Base-by-base conservation (phyloP, 768 basidiomycete species). In the Thelephora aurantiotincta region DNA sequence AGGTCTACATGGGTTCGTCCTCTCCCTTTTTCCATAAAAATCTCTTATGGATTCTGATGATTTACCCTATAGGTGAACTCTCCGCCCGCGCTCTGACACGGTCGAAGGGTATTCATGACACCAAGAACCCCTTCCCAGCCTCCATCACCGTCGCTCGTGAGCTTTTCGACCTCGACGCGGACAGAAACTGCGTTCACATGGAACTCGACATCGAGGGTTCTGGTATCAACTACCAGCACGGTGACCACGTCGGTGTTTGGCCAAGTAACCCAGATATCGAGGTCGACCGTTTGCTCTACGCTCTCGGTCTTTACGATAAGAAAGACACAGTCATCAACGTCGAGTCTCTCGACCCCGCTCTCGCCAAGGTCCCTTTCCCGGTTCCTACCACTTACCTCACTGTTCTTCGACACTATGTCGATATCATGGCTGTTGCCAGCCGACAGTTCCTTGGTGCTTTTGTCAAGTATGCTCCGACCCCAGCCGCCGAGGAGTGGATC, bases 341-440 rank as follows among this genome's bases (percentile, higher is more conserved):
- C 50, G 91, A 92, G 60, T 94, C 91, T n/a, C 79, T 98, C 50
- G 94, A 99, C 59, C 94, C 96, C 16, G 91, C 93, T 13, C 74
- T 99, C 26, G 94, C 94, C 49, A 98, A 98, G 65, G 93, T 98
- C 49, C 94, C 94, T 14, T 99, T 98, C 82, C 94, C 96, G 11
- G 86, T 92, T 16, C 94, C 94, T 1, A 92, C 93, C 1, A 97
- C 93, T 6, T 97, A 96, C 57, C 77, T 72, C 50, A 84, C 91
- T 43, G 90, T 97, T 52, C 78, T 99, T 52, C 81, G 92, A 34
- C 87, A 98, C 68, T 99, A 99, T 64, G 82, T 98, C 61, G 94
- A 99, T 60, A 91, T 98, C 61, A 90, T 83, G 55, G 89, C 93
- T 35, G 80, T 92, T 47, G 90, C 85, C 14, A 91, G 91, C 65